Percentiles rank a stretch among this genome's conserved stretches.
These are phyloP conservation scores for Cnidoscolus chayamansa DNA, from an alignment of 441 rosid species.

Conservation along the genomic window DNA sequence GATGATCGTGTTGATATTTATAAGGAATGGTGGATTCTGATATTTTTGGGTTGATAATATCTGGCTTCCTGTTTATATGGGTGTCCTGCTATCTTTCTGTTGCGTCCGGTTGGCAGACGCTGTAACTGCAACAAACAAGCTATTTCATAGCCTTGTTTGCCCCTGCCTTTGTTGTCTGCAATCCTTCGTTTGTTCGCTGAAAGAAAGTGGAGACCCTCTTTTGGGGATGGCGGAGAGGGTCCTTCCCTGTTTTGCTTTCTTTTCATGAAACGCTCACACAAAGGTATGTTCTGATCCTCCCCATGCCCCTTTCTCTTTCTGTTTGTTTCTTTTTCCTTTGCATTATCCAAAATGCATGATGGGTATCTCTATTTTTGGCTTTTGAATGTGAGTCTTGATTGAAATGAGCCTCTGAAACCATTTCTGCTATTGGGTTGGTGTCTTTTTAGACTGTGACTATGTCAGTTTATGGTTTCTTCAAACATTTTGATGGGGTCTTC, in stretches of 20 bases:
- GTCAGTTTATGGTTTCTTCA: background rate
- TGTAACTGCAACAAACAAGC: conserved; percentile 6
- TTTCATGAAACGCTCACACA: conserved; percentile 1
- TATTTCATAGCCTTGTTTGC: background rate
- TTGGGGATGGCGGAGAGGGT: background rate
- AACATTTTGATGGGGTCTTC: background rate
- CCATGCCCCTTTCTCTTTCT: background rate
- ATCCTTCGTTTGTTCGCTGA: background rate
- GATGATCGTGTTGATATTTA: background rate
- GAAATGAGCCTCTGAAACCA: background rate
- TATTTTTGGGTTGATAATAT: background rate
- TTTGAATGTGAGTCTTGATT: background rate
- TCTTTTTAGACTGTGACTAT: background rate
- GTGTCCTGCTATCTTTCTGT: background rate
- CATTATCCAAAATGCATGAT: background rate
- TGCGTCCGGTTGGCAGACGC: conserved; percentile 3
- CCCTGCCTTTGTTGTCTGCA: background rate
- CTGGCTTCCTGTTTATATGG: background rate
- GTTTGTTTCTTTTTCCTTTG: background rate
- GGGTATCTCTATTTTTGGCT: background rate
- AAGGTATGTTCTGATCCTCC: background rate
- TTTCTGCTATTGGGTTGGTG: conserved; percentile 1
- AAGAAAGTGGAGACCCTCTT: conserved; percentile 4
- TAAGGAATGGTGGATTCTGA: background rate
- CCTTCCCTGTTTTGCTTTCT: conserved; percentile 4